Evolutionary conservation across 164 flowering plant species (phyloP).

Genomic region (Santalum album): DNA sequence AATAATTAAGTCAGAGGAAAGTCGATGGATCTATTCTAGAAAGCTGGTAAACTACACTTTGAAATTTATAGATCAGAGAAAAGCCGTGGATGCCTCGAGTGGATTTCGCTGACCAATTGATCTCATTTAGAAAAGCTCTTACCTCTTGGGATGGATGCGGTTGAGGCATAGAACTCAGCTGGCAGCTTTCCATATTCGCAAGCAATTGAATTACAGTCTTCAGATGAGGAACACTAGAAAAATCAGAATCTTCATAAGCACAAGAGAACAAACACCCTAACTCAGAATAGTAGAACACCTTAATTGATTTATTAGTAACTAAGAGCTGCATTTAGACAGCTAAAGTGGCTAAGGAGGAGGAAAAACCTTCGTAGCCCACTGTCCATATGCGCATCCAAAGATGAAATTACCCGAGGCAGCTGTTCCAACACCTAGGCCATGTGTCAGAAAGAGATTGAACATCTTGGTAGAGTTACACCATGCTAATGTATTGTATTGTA

Average conservation of each 20-base stretch:
- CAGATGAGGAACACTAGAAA: slow-evolving; percentile 69
- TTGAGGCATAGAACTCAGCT: slow-evolving; percentile 48
- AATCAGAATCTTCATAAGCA: slow-evolving; percentile 7
- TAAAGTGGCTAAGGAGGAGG: not conserved
- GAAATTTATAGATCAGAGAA: too few relatives aligned
- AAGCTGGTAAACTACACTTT: too few relatives aligned
- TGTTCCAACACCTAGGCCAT: slow-evolving; percentile 59
- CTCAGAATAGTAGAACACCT: not conserved
- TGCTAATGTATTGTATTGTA: not conserved
- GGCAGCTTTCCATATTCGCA: slow-evolving; percentile 64
- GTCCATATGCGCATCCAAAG: slow-evolving; percentile 76
- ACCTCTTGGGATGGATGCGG: slow-evolving; percentile 15
- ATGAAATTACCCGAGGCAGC: slow-evolving; percentile 72
- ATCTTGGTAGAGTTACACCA: not conserved
- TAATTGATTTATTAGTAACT: not conserved
- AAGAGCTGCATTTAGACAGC: too few relatives aligned
- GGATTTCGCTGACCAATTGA: not conserved
- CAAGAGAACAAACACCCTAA: not conserved
- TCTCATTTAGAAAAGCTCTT: not conserved
- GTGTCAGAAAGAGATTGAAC: slow-evolving; percentile 1
- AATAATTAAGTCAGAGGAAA: too few relatives aligned
- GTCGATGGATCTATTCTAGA: too few relatives aligned
- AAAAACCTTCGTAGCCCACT: slow-evolving; percentile 62
- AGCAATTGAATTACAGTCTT: slow-evolving; percentile 63
- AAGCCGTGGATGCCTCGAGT: not conserved